Evolutionary conservation across 108 stramenopile species (phyloP).

Genomic region (Nitzschia palea): DNA sequence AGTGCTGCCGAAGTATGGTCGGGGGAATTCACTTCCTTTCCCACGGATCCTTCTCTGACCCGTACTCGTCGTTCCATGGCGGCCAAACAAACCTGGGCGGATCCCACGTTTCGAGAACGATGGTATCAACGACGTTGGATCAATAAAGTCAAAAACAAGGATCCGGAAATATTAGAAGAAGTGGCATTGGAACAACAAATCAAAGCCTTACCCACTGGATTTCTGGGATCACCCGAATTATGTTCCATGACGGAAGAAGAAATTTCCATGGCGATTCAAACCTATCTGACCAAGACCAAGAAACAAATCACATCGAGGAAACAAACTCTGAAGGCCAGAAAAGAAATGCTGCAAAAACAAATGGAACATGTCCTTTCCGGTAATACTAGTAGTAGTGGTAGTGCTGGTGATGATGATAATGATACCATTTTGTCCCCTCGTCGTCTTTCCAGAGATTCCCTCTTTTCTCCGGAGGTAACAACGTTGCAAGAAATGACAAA

Average conservation of each 20-base stretch:
- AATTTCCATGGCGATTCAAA: constrained; percentile 56
- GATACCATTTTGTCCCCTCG: not conserved
- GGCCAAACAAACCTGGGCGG: constrained; percentile 50
- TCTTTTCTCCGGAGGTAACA: constrained; percentile 15
- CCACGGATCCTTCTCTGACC: constrained; percentile 46
- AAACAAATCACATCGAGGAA: constrained; percentile 26
- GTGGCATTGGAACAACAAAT: constrained; percentile 8
- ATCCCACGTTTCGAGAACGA: constrained; percentile 59
- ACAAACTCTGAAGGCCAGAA: constrained; percentile 17
- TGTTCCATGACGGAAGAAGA: constrained; percentile 63
- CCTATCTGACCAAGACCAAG: constrained; percentile 43
- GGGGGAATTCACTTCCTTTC: constrained; percentile 52
- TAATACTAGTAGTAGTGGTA: constrained; percentile 2
- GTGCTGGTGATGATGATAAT: no score
- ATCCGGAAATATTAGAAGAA: constrained; percentile 16
- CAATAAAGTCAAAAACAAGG: constrained; percentile 20
- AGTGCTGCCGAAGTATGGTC: constrained; percentile 14
- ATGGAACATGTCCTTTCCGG: not conserved
- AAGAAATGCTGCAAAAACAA: constrained; percentile 10
- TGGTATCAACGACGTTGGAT: constrained; percentile 83
- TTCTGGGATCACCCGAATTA: constrained; percentile 54
- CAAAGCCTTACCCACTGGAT: constrained; percentile 22
- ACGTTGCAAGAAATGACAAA: constrained; percentile 26
- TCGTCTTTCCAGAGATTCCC: constrained; percentile 8
- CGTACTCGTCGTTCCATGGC: constrained; percentile 51